These are phyloP conservation scores for Xylaria sp. DNA, from an alignment of 2,329 filamentous ascomycete species.

Conservation along the genomic window DNA sequence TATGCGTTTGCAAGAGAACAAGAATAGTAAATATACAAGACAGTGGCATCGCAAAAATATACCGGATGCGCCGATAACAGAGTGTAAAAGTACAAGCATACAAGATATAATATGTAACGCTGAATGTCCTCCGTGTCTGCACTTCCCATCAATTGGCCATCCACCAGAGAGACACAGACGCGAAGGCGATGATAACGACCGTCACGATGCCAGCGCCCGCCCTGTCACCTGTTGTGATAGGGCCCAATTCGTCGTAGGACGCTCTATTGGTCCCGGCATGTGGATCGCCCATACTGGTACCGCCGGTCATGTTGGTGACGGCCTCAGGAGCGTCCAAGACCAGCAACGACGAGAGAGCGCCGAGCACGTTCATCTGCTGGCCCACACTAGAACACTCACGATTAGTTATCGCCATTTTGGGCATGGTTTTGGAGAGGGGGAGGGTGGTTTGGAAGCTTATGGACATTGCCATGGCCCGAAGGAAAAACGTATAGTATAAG, in stretches of 20 bases:
- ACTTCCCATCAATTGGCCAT: conserved; percentile 35
- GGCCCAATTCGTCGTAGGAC: conserved; percentile 16
- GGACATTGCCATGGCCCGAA: background rate
- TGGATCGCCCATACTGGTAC: conserved; percentile 49
- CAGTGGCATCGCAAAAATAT: background rate
- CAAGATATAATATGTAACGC: conserved; percentile 11
- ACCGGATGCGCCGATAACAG: background rate
- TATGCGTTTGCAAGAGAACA: background rate
- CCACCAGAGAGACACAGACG: conserved; percentile 38
- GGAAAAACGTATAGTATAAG: background rate
- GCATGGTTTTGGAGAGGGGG: background rate
- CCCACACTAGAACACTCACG: conserved; percentile 49
- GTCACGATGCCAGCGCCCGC: conserved; percentile 47
- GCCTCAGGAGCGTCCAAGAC: conserved; percentile 48
- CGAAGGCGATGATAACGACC: conserved; percentile 36
- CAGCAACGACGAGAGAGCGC: conserved; percentile 57
- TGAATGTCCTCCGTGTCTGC: background rate
- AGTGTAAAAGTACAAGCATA: background rate
- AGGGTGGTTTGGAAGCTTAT: background rate
- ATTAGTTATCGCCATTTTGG: background rate
- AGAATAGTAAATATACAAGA: conserved; percentile 8
- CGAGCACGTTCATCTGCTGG: conserved; percentile 61
- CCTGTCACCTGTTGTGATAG: conserved; percentile 43
- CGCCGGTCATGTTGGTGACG: conserved; percentile 54
- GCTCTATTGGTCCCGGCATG: conserved; percentile 38